Conservation (phyloP, 441 rosid species). For the Croton setiger region DNA sequence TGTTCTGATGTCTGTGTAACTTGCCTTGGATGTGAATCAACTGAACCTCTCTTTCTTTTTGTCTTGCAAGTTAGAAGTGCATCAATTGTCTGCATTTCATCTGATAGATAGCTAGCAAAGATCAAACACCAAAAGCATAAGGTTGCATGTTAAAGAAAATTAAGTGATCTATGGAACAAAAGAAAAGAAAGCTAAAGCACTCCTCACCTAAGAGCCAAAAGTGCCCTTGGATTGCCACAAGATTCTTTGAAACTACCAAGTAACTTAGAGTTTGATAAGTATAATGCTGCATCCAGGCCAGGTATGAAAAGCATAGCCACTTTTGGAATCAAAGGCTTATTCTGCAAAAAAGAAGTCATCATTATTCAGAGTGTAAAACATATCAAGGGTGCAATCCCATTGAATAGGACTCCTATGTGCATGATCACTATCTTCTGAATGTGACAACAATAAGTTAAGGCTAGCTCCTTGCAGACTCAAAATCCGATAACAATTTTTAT, state of each 20-base stretch:
- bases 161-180: constrained; percentile 6
- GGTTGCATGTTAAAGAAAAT: constrained; percentile 7
- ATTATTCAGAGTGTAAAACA: constrained; percentile 3
- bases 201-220: constrained; percentile 80
- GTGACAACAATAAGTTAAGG: not conserved
- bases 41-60: constrained; percentile 62
- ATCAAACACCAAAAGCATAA: constrained; percentile 32
- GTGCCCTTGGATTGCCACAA: constrained; percentile 76
- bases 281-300: constrained; percentile 88
- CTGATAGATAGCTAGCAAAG: constrained; percentile 74
- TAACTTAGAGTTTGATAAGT: constrained; percentile 64
- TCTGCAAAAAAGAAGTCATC: constrained; percentile 52
- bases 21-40: constrained; percentile 32
- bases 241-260: constrained; percentile 64
- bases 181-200: constrained; percentile 22
- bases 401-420: not conserved
- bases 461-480: not conserved
- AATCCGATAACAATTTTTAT: not conserved
- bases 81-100: constrained; percentile 77
- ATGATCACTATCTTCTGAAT: constrained; percentile 9
- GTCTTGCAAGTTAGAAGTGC: constrained; percentile 74
- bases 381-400: not conserved
- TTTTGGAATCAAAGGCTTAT: constrained; percentile 87
- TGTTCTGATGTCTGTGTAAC: constrained; percentile 34
- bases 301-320: constrained; percentile 92